Base-by-base conservation (phyloP, 1,284 basidiomycete genomes). In the Boletellus sp. region DNA sequence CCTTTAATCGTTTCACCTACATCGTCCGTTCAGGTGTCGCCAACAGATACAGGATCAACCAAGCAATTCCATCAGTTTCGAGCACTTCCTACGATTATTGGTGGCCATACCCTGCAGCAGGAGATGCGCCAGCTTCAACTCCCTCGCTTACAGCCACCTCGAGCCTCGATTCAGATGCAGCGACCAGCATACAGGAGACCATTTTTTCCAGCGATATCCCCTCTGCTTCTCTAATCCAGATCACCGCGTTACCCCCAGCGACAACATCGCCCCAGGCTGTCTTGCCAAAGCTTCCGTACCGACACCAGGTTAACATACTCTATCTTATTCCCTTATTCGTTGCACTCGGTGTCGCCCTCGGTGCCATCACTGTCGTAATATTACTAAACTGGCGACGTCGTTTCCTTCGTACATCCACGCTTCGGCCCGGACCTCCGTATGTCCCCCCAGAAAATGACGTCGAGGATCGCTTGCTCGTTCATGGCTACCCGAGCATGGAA, bases 291-390 rank as follows among this genome's bases (percentile, higher is more conserved):
- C 59, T 57, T 44, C 45, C 62, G 28, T 61, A 60, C 37, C 52
- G 38, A 43, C 55, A 45, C 40, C 58, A 49, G 50, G 38, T 75
- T 52, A 68, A 74, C 50, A 44, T 69, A 15, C 61, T 70, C 15
- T 75, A 71, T 39, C 70, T 79, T 28, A 55, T 70, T 1, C 74
- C 77, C 0, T 44, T 79, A 19, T 76, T 77, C 35, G 62, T 68
- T 8, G 50, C 68, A 1, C 58, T 74, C 6, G 77, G 74, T 18
- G 56, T 68, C 16, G 51, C 64, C 1, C 55, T 72, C 7, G 76
- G 78, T 26, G 60, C 61, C 18, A 59, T 70, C 16, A 52, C 50
- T 1, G 56, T 62, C 5, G 64, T 18, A 6, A 24, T 56, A 4
- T 46, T 62, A 11, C 50, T 67, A 50, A 64, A 64, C 33, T 64